phyloP scores from a whole-genome alignment of 1,284 basidiomycete species.

The Puccinia triticina region DNA sequence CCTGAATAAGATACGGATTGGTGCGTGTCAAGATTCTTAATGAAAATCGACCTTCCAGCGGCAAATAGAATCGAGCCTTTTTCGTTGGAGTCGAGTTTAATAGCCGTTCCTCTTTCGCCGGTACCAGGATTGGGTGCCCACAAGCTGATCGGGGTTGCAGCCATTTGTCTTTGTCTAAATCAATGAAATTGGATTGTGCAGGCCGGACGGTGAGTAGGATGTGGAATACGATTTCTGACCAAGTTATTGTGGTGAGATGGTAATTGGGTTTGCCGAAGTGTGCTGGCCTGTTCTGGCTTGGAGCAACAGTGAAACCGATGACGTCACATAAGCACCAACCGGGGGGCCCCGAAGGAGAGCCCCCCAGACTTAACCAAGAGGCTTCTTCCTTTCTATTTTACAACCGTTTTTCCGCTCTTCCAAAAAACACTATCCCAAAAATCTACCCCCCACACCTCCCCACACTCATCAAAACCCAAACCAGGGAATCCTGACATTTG shows the following conservation, averaged over 20 bases:
- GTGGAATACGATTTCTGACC: neutral
- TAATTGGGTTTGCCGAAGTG: neutral
- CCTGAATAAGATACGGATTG: constrained; percentile 71
- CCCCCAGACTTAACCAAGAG: too few relatives aligned
- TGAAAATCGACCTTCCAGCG: constrained; percentile 38
- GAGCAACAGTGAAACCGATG: neutral
- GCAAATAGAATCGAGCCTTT: constrained; percentile 42
- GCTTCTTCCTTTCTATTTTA: too few relatives aligned
- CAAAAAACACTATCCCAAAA: too few relatives aligned
- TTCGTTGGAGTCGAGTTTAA: constrained; percentile 36
- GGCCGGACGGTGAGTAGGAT: neutral
- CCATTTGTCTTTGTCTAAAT: neutral
- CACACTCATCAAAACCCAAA: too few relatives aligned
- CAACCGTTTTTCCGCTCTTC: too few relatives aligned
- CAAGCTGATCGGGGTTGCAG: constrained; percentile 31
- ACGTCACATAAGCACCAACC: neutral
- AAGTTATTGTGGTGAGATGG: neutral
- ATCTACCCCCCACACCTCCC: too few relatives aligned
- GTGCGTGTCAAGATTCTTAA: constrained; percentile 53
- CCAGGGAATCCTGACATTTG: too few relatives aligned
- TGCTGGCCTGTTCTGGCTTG: too few relatives aligned
- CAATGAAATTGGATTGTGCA: neutral
- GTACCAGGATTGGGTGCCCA: constrained; percentile 49
- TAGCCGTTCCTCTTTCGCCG: constrained; percentile 45
- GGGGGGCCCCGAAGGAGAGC: too few relatives aligned